Conservation (phyloP, 2,329 filamentous ascomycete genomes). For the Trichoderma koningiopsis region DNA sequence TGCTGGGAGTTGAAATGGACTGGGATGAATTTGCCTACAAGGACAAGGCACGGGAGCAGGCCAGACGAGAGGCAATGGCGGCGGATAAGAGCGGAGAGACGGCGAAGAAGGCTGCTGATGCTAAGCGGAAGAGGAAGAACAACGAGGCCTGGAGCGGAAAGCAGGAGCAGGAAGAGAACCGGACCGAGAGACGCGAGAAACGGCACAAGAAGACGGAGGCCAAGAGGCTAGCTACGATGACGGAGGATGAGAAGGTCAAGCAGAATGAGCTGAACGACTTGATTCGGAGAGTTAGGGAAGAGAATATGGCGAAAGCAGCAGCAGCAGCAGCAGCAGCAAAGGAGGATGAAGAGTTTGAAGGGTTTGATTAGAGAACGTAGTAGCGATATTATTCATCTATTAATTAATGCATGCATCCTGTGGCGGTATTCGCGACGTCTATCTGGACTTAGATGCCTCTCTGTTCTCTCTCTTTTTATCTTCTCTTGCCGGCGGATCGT, state of each 20-base stretch:
- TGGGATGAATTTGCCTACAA: conserved; percentile 71
- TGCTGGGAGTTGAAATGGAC: conserved; percentile 64
- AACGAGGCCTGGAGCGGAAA: conserved; percentile 75
- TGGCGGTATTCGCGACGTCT: background rate
- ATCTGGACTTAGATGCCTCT: background rate
- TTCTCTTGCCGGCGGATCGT: background rate
- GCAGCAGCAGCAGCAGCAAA: conserved; percentile 34
- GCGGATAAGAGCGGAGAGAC: conserved; percentile 46
- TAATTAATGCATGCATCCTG: conserved; percentile 2
- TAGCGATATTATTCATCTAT: conserved; percentile 2
- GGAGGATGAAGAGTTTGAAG: conserved; percentile 58
- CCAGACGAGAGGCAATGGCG: conserved; percentile 59
- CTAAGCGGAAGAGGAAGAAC: conserved; percentile 60
- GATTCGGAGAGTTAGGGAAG: conserved; percentile 63
- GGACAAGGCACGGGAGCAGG: conserved; percentile 70
- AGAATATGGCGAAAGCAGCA: conserved; percentile 51
- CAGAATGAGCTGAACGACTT: conserved; percentile 64
- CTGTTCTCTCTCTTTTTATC: background rate
- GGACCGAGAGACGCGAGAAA: conserved; percentile 64
- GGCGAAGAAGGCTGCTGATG: conserved; percentile 45
- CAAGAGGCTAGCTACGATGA: conserved; percentile 65
- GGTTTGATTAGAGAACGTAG: conserved; percentile 51
- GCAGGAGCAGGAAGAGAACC: conserved; percentile 64
- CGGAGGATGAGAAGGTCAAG: conserved; percentile 67
- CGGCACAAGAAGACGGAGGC: conserved; percentile 65